Percentiles rank a stretch among this genome's conserved stretches.
phyloP scores from a whole-genome alignment of 257 asterid genomes.

The Solanum peruvianum region DNA sequence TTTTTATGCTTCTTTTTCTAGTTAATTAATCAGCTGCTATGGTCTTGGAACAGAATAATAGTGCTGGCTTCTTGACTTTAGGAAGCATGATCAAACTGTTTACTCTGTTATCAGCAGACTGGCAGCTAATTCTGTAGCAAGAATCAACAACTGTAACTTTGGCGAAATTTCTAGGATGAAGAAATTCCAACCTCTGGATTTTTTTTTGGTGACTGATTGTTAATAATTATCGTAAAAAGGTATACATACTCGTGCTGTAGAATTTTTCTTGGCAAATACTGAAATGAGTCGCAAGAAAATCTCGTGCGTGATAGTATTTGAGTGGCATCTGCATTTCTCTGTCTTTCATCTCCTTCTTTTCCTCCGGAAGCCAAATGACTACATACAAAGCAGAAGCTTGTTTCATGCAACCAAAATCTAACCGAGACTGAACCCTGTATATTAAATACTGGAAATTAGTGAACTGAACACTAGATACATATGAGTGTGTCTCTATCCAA shows the following conservation, averaged over 20 bases:
- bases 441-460: not conserved
- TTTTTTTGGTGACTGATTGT: not conserved
- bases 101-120: not conserved
- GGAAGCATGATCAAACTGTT: not conserved
- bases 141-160: not conserved
- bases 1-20: not conserved
- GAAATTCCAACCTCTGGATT: not conserved
- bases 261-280: constrained; percentile 43
- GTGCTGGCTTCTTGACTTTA: not conserved
- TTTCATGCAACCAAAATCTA: constrained; percentile 42
- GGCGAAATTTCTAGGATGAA: not conserved
- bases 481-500: not conserved
- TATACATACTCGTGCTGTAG: constrained; percentile 53
- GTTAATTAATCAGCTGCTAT: not conserved
- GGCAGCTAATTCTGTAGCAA: not conserved
- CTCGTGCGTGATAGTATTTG: constrained; percentile 35
- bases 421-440: constrained; percentile 54
- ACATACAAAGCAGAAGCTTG: constrained; percentile 57
- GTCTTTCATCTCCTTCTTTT: constrained; percentile 37
- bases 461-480: not conserved
- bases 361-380: constrained; percentile 46
- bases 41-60: not conserved
- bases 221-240: not conserved
- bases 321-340: constrained; percentile 43
- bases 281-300: constrained; percentile 27